Evolutionary conservation across 2,329 filamentous ascomycete genomes (phyloP), one percentile per base, ranked within the genome.

Genomic region (Camptophora hylomeconis): DNA sequence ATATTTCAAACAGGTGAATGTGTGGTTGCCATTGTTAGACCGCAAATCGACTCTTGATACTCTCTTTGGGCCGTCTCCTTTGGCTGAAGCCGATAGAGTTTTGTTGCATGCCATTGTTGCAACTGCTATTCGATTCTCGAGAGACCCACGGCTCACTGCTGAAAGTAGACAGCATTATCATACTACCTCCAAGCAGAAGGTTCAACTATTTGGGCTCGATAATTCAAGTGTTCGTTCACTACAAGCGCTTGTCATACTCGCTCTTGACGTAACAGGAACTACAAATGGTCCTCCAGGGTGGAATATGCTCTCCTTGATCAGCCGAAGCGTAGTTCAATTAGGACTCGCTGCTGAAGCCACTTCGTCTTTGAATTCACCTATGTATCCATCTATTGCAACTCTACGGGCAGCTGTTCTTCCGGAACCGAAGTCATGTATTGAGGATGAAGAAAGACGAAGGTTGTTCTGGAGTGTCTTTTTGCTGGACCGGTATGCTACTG

Each of bases 401-500:
- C 60, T 92, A 23, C 69, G 84, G 32, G 81, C 83, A n/a, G 84
- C 86, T 60, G 75, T 86, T 3, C 61, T 93, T 0, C 79, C 82
- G 0, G 82, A 92, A 36, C 70, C 86, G 0, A 74, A 72, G 26
- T 80, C 83, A 35, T 93, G 86, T 52, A 78, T 92, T 34, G 84
- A 93, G 48, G 86, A 93, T 37, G 86, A 94, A 52, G 80, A 80
- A 20, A 65, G 84, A 13, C 69, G 86, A 15, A 67, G 86, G 12
- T 61, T 93, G 1, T 92, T 93, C 52, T 94, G 86, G 86, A 89
- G 92, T 75, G 75, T 92, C 9, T 94, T 92, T 48, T 58, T 93
- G 10, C 65, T 94, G 4, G 86, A 94, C 51, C 69, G 86, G 25
- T 93, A 92, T 47, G 83, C 83, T 1, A 93, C 84, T 0, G 76